Evolutionary conservation across 2,329 filamentous ascomycete species (phyloP).

Genomic region (Hyphodiscus sp.): DNA sequence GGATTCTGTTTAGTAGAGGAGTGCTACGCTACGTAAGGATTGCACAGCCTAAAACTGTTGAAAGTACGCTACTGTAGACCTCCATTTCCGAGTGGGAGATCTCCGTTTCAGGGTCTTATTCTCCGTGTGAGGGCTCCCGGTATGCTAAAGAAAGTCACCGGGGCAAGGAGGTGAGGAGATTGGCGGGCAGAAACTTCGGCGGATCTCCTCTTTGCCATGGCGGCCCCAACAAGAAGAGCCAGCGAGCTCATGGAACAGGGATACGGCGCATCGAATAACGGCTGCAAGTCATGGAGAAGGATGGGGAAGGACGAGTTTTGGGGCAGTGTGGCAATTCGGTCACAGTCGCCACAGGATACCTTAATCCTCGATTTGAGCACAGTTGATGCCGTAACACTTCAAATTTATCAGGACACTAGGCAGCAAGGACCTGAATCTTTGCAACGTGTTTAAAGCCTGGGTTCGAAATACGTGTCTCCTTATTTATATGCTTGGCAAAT

Average conservation of each 20-base stretch:
- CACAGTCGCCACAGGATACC: too few relatives aligned
- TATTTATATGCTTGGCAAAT: too few relatives aligned
- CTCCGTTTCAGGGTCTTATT: background rate
- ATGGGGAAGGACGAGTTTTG: background rate
- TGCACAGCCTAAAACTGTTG: background rate
- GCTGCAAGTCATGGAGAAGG: background rate
- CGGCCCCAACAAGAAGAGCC: background rate
- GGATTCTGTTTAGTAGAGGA: too few relatives aligned
- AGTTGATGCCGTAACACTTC: too few relatives aligned
- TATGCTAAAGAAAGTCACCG: background rate
- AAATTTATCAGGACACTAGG: too few relatives aligned
- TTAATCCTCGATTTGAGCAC: too few relatives aligned
- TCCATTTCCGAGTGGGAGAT: background rate
- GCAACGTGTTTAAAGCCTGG: too few relatives aligned
- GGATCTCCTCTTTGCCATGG: background rate
- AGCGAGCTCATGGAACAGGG: background rate
- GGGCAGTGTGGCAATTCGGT: too few relatives aligned
- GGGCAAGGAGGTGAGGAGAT: background rate
- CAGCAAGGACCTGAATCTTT: too few relatives aligned
- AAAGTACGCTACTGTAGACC: background rate
- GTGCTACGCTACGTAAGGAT: too few relatives aligned
- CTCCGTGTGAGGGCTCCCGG: background rate
- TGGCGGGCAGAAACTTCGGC: background rate
- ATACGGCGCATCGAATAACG: background rate
- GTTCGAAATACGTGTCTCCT: too few relatives aligned